Evolutionary conservation across 108 stramenopile species (phyloP), one percentile per base, ranked within the genome.

Genomic region (Cyclotella sp.): DNA sequence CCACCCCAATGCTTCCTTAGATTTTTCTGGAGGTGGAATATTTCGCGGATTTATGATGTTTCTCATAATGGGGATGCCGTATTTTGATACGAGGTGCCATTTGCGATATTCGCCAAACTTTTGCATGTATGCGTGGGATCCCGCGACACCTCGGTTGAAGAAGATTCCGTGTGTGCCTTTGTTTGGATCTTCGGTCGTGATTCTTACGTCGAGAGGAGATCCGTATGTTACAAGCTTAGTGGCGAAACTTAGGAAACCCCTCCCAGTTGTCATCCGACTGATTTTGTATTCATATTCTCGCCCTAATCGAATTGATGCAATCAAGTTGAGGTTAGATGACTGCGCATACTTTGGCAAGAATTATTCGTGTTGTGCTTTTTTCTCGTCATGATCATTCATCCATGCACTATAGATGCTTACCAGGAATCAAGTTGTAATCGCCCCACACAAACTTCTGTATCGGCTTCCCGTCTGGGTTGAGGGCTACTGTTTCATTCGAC

Each of bases 121-220:
- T 42, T 52, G 54, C 44, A 29, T 41, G 47, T 82, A 82, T n/a
- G 81, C 81, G 13, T 72, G 70, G 11, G 81, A 81, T 15, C 73
- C 80, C 15, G 80, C 75, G 27, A 61, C 74, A 39, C 74, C 81
- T 13, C 81, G 72, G 39, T 82, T 82, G 70, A 82, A 82, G 65
- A 53, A 82, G 10, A 82, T 46, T 0, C 81, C 81, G 44, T 82
- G 81, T n/a, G 55, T 59, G 0, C 74, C 70, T 26, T 47, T 18
- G 0, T 26, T 39, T 19, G 81, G 75, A 47, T 82, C 81, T 59
- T 82, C 81, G 45, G 81, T 82, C 15, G 57, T 47, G 24, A 75
- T 63, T 46, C 19, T 66, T 14, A 82, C 49, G 41, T 46, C 21
- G 43, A 75, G 57, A 11, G 75, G 28, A 7, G 74, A 59, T 19